Base-by-base conservation (phyloP, 2,329 filamentous ascomycete species). In the Metarhizium sp. region DNA sequence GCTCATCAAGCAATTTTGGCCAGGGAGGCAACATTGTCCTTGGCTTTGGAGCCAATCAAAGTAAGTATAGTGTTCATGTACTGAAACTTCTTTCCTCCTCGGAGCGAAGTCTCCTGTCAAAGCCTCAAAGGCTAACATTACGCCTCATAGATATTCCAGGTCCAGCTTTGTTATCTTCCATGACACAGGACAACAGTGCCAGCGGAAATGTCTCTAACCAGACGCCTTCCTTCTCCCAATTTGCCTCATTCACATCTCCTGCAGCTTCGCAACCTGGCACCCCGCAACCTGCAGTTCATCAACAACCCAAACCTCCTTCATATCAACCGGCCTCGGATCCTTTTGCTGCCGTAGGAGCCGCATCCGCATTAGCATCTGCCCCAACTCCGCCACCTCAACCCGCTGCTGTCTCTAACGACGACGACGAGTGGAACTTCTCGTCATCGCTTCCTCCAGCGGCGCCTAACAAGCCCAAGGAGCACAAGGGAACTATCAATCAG, bases 391-490 rank as follows among this genome's bases (percentile, higher is more conserved):
- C 62, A 18, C 62, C 60, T 2, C 53, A 57, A n/a, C 59, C 66
- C 2, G 54, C 67, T 0, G 54, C 73, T 3, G 60, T 63, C 8
- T 65, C 73, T 7, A 75, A 75, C 52, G 83, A 96, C 53, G 92
- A 96, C 52, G 92, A 97, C 60, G 92, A 97, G 66, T 97, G 92
- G 92, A 88, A 84, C 29, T 97, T 97, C 69, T 84, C 89, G 3
- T 97, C 92, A 0, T 86, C 92, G 0, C 77, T 96, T 14, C 92
- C 92, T 32, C 71, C 77, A 2, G 77, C 82, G 58, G 65, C 74
- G 53, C 65, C 76, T 18, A 64, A 71, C 58, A 78, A 82, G 38
- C 83, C 85, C 1, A 77, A 73, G 53, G 79, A 82, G 52, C 82
- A 89, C 60, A 81, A 82, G 50, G 74, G 87, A 20, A 79, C 78